These are phyloP conservation scores for Cytauxzoon felis DNA, from an alignment of 169 alveolate genomes.

Conservation along the genomic window DNA sequence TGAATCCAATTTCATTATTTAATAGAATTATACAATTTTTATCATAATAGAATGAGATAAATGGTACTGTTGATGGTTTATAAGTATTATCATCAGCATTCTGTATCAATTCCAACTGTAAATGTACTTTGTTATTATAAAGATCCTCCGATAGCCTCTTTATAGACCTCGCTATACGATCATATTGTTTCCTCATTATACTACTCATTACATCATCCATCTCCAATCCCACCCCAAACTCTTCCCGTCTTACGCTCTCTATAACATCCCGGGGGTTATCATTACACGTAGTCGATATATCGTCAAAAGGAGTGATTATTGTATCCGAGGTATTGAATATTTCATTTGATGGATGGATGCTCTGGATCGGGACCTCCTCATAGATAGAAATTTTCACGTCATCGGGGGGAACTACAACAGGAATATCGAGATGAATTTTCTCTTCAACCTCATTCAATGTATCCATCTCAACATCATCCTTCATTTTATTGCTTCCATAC, in stretches of 20 bases:
- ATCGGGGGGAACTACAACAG: no score
- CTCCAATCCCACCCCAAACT: slow-evolving; percentile 7
- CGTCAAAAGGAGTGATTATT: no score
- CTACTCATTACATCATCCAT: background rate
- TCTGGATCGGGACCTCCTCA: no score
- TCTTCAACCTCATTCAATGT: no score
- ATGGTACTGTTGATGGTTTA: slow-evolving; percentile 22
- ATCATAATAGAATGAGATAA: slow-evolving; percentile 22
- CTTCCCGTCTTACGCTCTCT: background rate
- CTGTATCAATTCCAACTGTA: slow-evolving; percentile 56
- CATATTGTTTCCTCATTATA: slow-evolving; percentile 1
- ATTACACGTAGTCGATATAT: no score
- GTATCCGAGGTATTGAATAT: no score
- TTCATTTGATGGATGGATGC: no score
- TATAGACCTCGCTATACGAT: slow-evolving; percentile 20
- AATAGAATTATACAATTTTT: slow-evolving; percentile 31
- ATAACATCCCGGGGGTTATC: no score
- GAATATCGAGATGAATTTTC: no score
- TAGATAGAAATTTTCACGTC: no score
- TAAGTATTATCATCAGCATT: slow-evolving; percentile 67
- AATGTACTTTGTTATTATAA: slow-evolving; percentile 27
- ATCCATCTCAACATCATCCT: no score
- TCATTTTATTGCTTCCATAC: no score
- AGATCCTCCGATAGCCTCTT: slow-evolving; percentile 47
- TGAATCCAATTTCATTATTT: slow-evolving; percentile 66